Conservation (phyloP, 2,329 filamentous ascomycete species). For the Venturia asperata region DNA sequence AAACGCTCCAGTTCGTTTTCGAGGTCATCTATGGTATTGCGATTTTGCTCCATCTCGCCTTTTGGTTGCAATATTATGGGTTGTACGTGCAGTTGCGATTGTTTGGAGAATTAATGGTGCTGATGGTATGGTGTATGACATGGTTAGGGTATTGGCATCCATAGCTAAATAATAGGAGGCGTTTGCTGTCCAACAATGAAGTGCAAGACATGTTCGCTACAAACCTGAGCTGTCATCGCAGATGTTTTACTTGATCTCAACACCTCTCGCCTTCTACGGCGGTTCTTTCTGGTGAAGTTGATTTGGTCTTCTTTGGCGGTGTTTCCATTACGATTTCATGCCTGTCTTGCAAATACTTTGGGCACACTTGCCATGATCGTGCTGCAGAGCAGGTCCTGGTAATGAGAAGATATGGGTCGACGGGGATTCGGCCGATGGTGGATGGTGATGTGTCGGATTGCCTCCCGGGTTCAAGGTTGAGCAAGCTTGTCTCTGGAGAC, state of each 20-base stretch:
- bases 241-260: not conserved
- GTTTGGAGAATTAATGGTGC: not conserved
- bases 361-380: no score
- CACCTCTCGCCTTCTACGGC: not conserved
- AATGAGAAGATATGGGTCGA: no score
- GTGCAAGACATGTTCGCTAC: not conserved
- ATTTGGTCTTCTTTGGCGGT: no score
- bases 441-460: not conserved
- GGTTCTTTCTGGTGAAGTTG: not conserved
- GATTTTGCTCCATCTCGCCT: not conserved
- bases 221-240: not conserved
- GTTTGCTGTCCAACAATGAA: slow-evolving; percentile 3
- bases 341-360: no score
- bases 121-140: not conserved
- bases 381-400: no score
- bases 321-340: no score
- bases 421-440: not conserved
- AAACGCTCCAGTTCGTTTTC: not conserved
- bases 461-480: not conserved
- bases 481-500: not conserved
- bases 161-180: not conserved
- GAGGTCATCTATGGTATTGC: not conserved
- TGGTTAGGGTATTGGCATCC: not conserved
- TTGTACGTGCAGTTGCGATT: not conserved
- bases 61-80: not conserved